Evolutionary conservation across 805 yeast species (phyloP).

Genomic region (Candida broadrunensis): DNA sequence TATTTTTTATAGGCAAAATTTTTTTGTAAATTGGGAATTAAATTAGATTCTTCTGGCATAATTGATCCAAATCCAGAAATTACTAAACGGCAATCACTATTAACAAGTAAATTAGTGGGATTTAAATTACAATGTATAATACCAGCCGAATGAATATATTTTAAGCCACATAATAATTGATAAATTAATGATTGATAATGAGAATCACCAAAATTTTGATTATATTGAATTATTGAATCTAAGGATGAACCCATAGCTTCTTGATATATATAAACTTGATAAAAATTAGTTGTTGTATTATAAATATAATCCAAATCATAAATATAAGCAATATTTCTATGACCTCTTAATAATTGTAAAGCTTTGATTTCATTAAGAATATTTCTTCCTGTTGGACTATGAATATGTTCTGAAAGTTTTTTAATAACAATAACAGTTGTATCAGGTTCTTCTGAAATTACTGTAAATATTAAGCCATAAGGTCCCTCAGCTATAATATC

Average conservation of each 20-base stretch:
- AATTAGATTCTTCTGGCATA: too few relatives aligned
- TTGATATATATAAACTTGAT: slow-evolving; percentile 88
- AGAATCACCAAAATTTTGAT: slow-evolving; percentile 84
- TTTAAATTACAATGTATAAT: slow-evolving; percentile 90
- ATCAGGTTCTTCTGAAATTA: not conserved
- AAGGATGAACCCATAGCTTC: slow-evolving; percentile 97
- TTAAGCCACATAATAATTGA: slow-evolving; percentile 84
- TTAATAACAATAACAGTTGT: not conserved
- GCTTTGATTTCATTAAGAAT: slow-evolving; percentile 62
- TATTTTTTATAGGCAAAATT: slow-evolving; percentile 61
- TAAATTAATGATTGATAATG: slow-evolving; percentile 90
- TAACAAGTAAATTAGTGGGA: slow-evolving; percentile 86
- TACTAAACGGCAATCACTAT: slow-evolving; percentile 92
- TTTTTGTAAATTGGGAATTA: slow-evolving; percentile 55
- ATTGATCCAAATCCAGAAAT: slow-evolving; percentile 96
- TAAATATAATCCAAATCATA: slow-evolving; percentile 91
- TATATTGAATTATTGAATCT: slow-evolving; percentile 78
- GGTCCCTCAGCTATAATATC: not conserved
- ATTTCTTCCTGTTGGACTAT: not conserved
- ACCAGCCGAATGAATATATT: slow-evolving; percentile 84
- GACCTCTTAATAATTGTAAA: slow-evolving; percentile 88
- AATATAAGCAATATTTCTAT: slow-evolving; percentile 88
- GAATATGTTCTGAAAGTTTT: not conserved
- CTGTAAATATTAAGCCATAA: not conserved
- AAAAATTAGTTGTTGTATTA: slow-evolving; percentile 59